phyloP scores from a whole-genome alignment of 345 rosid genomes.

The Citrus australasica region DNA sequence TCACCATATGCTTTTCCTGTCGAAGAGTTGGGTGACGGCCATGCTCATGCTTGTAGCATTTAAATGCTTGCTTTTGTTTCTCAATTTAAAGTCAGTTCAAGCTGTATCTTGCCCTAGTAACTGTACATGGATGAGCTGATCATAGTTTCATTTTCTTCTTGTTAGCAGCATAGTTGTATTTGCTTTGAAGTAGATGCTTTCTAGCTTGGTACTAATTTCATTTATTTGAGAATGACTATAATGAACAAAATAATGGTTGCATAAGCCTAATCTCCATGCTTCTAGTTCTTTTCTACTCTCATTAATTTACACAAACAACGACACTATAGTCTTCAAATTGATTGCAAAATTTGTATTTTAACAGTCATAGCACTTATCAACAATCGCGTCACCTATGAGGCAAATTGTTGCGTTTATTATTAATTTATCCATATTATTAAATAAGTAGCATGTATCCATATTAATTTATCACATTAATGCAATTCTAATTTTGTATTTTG shows the following conservation, averaged over 20 bases:
- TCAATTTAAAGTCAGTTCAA: background rate
- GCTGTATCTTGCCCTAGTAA: background rate
- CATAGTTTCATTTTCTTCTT: background rate
- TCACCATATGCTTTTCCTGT: slow-evolving; percentile 70
- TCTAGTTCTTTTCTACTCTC: background rate
- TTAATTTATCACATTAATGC: no score
- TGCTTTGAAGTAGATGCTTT: background rate
- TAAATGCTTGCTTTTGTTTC: background rate
- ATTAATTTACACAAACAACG: no score
- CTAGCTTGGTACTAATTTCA: background rate
- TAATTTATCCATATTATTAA: background rate
- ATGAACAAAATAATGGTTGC: background rate
- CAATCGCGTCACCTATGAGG: background rate
- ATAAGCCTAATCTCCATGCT: background rate
- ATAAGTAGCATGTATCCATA: background rate
- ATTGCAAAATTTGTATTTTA: background rate
- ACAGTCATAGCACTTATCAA: background rate
- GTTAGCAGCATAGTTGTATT: no score
- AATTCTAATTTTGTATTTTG: no score
- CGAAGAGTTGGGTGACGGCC: slow-evolving; percentile 26
- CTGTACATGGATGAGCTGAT: background rate
- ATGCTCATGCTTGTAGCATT: slow-evolving; percentile 27
- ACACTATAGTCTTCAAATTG: background rate
- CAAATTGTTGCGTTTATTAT: background rate
- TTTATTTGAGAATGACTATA: background rate